These are phyloP conservation scores for Rutstroemia sp. DNA, from an alignment of 2,329 filamentous ascomycete species.

Conservation along the genomic window DNA sequence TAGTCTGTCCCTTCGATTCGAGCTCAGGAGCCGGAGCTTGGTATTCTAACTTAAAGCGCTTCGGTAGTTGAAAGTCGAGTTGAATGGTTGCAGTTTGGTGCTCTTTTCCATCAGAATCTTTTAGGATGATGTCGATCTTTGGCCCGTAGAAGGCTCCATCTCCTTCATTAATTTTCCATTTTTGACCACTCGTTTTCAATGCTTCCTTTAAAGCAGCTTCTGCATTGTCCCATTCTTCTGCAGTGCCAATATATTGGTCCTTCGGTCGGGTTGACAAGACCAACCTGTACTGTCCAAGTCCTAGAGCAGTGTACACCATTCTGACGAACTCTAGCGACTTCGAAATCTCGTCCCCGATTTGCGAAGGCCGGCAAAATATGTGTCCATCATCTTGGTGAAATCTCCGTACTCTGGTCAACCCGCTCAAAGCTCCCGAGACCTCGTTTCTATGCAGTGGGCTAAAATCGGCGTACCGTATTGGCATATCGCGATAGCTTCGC, in stretches of 20 bases:
- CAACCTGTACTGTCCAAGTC: constrained; percentile 65
- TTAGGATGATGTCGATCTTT: constrained; percentile 81
- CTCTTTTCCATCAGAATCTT: constrained; percentile 74
- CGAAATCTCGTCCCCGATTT: constrained; percentile 68
- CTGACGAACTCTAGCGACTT: constrained; percentile 68
- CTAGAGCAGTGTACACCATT: constrained; percentile 62
- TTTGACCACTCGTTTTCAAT: constrained; percentile 53
- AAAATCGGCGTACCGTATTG: constrained; percentile 81
- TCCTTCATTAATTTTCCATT: constrained; percentile 70
- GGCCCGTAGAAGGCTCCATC: constrained; percentile 89
- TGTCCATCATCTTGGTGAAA: constrained; percentile 91
- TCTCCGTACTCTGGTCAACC: constrained; percentile 73
- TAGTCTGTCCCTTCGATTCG: constrained; percentile 45
- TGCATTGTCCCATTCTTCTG: constrained; percentile 61
- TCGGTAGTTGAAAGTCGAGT: constrained; percentile 82
- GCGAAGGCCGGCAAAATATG: constrained; percentile 75
- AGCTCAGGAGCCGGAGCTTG: constrained; percentile 58
- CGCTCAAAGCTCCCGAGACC: constrained; percentile 71
- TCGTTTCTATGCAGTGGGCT: constrained; percentile 84
- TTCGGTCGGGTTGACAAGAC: constrained; percentile 71
- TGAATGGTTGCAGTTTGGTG: constrained; percentile 87
- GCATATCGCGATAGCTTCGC: constrained; percentile 72
- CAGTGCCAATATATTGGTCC: constrained; percentile 68
- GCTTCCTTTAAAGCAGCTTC: constrained; percentile 59
- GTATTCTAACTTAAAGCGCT: constrained; percentile 73